Base-by-base conservation (phyloP, 2,329 filamentous ascomycete species). In the Xylariomycetidae sp. region DNA sequence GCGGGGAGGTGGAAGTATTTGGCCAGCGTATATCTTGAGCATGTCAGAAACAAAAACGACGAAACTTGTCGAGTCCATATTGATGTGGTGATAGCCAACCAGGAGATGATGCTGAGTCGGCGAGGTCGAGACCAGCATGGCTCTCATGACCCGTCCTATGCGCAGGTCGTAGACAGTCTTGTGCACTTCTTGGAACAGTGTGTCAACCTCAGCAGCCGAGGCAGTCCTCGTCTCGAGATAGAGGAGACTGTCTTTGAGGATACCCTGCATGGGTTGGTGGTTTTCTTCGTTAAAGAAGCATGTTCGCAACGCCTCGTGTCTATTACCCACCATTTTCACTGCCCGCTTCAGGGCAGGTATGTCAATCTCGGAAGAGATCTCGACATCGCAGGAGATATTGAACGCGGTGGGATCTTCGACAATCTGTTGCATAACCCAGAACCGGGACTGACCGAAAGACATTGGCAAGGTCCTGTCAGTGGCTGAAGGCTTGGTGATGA, bases 1-100 rank as follows among this genome's bases (percentile, higher is more conserved):
- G 13, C 25, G 16, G 18, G 18, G 30, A 4, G 18, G 10, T 22
- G n/a, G n/a, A 23, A 23, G 20, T 8, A 23, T 23, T 8, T n/a
- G 8, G n/a, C 20, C n/a, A 23, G 20, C 20, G 18, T 40, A 40
- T n/a, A 30, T 11, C 12, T 27, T 19, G 15, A 36, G 23, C 10
- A 46, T 13, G 2, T 44, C 41, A 1, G 14, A 11, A 7, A 42
- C 22, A 19, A 44, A 28, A 25, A 44, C 28, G 8, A 37, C 28
- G 7, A 36, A 17, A 5, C 29, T 30, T 2, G 28, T 9, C 3
- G 37, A 38, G n/a, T 44, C 41, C 8, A 41, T 25, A 17, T 30
- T 20, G 5, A 46, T 31, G 16, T 35, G 33, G 7, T 38, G 35
- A 14, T 13, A 30, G 11, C 37, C 35, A 5, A 44, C 13, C 4